A percentile compares a stretch with the other conserved stretches of the same genome.
phyloP scores from a whole-genome alignment of 768 basidiomycete species.

The Hemileccinum impolitum region DNA sequence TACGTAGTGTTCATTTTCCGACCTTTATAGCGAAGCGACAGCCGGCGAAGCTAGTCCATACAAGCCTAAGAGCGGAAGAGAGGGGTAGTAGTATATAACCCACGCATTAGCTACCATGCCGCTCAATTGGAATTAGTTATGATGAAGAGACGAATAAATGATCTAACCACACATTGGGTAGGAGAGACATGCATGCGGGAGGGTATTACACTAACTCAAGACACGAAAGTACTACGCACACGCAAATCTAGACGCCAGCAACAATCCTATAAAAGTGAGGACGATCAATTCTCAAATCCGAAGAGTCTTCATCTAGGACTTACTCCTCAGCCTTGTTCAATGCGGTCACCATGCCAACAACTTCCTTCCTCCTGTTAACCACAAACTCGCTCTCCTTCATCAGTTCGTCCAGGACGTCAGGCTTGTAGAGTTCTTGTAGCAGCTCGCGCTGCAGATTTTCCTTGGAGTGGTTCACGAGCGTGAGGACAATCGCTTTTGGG shows the following conservation, averaged over 20 bases:
- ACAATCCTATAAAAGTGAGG: conserved; percentile 45
- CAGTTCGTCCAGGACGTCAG: conserved; percentile 91
- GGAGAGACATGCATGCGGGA: conserved; percentile 20
- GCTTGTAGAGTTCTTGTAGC: conserved; percentile 94
- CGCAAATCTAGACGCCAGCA: conserved; percentile 49
- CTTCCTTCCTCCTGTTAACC: conserved; percentile 89
- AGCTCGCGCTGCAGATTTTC: conserved; percentile 94
- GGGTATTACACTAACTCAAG: conserved; percentile 30
- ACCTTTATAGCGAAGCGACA: too few relatives aligned
- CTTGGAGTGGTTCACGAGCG: conserved; percentile 89
- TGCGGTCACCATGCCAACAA: conserved; percentile 87
- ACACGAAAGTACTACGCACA: conserved; percentile 4
- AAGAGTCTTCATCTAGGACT: conserved; percentile 40
- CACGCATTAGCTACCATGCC: too few relatives aligned
- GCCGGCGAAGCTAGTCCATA: too few relatives aligned
- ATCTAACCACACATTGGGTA: conserved; percentile 18
- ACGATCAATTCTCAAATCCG: conserved; percentile 10
- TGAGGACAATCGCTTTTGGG: conserved; percentile 90
- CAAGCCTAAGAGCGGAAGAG: too few relatives aligned
- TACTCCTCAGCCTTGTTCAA: conserved; percentile 98
- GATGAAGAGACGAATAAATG: conserved; percentile 9
- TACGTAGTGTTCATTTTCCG: not conserved
- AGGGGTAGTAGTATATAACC: too few relatives aligned
- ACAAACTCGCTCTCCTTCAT: conserved; percentile 93
- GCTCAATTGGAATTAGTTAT: not conserved